Conservation (phyloP, 208 protist species). For the Crithidia thermophila region DNA sequence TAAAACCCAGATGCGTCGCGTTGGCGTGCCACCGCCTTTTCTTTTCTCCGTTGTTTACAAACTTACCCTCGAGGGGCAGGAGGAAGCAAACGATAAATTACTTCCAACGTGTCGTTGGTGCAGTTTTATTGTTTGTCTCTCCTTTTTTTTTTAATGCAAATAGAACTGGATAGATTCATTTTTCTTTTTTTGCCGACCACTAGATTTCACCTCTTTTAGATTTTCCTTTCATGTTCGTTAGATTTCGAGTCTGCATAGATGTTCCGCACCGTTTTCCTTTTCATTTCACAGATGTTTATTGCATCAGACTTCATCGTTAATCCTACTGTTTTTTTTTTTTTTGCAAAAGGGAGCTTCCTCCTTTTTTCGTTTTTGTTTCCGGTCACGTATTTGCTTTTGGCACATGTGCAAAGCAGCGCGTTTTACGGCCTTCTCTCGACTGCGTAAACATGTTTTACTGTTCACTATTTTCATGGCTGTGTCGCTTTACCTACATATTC, state of each 20-base stretch:
- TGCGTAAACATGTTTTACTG: no score
- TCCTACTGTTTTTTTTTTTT: constrained; percentile 7
- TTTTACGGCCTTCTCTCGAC: no score
- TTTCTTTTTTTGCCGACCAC: no score
- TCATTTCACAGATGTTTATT: constrained; percentile 2
- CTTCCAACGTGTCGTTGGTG: no score
- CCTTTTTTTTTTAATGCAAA: neutral
- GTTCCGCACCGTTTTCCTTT: neutral
- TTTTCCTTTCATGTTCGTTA: constrained; percentile 11
- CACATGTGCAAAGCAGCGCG: neutral
- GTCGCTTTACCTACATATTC: no score
- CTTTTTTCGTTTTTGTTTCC: constrained; percentile 23
- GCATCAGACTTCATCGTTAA: neutral
- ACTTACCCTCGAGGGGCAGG: no score
- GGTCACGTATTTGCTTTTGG: neutral
- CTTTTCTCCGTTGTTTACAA: no score
- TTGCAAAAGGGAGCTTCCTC: no score
- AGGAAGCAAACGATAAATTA: no score
- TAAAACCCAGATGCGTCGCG: no score
- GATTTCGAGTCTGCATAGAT: neutral
- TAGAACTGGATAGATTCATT: neutral
- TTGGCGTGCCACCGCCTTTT: no score
- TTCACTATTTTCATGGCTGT: no score
- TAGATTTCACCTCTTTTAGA: constrained; percentile 3
- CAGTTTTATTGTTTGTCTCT: constrained; percentile 14